Conservation (phyloP, 2,329 filamentous ascomycete genomes). For the Calycina herbarum region DNA sequence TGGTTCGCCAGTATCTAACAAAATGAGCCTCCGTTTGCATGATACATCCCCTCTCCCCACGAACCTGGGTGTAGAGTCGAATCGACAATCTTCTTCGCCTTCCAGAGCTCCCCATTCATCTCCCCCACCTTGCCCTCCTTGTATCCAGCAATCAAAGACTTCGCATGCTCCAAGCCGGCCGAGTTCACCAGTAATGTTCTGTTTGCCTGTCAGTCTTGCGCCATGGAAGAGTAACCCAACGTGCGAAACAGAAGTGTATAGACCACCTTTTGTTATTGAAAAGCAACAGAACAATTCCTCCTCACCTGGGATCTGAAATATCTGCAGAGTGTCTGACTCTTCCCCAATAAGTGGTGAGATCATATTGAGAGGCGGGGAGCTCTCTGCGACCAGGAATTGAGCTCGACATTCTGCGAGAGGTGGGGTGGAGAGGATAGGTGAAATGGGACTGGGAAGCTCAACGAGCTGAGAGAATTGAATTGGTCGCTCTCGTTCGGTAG, state of each 20-base stretch:
- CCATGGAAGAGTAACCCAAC: neutral
- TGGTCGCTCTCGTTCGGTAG: neutral
- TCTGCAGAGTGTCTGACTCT: slow-evolving; percentile 86
- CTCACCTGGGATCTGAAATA: slow-evolving; percentile 94
- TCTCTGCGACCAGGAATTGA: slow-evolving; percentile 71
- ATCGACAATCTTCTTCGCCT: slow-evolving; percentile 95
- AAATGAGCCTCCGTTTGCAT: slow-evolving; percentile 16
- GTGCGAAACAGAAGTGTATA: slow-evolving; percentile 19
- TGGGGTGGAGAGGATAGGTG: neutral
- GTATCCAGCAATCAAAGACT: slow-evolving; percentile 77
- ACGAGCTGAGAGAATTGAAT: neutral
- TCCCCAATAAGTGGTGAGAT: slow-evolving; percentile 92
- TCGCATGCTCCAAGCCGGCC: slow-evolving; percentile 80
- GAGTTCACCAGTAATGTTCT: slow-evolving; percentile 85
- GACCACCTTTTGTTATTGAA: slow-evolving; percentile 27
- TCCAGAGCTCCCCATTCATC: slow-evolving; percentile 92
- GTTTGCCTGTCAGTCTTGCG: slow-evolving; percentile 24
- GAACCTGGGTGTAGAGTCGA: slow-evolving; percentile 92
- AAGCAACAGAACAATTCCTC: slow-evolving; percentile 29
- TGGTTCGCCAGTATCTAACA: slow-evolving; percentile 81
- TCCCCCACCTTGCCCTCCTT: slow-evolving; percentile 76
- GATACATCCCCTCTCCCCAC: slow-evolving; percentile 26
- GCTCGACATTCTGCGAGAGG: slow-evolving; percentile 54
- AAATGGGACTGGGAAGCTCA: neutral
- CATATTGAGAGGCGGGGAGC: slow-evolving; percentile 87